phyloP scores from a whole-genome alignment of 768 basidiomycete genomes.

The Rhodocollybia butyracea region DNA sequence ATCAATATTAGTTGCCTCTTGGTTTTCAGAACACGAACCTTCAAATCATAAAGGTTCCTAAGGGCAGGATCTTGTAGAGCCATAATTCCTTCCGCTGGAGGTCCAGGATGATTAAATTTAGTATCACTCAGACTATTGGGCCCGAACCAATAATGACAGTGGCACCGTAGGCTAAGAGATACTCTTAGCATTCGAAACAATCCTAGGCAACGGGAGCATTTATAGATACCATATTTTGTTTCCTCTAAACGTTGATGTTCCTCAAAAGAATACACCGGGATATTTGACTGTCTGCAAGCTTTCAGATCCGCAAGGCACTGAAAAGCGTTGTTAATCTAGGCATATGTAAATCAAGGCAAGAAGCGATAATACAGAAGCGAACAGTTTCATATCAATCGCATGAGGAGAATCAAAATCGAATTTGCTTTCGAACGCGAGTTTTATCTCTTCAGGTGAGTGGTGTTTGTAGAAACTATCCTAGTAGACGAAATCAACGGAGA shows the following conservation, averaged over 20 bases:
- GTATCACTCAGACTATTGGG: neutral
- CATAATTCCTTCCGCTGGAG: slow-evolving; percentile 93
- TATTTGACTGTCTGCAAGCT: slow-evolving; percentile 76
- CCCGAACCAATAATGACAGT: slow-evolving; percentile 78
- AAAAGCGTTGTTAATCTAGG: neutral
- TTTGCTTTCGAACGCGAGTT: slow-evolving; percentile 75
- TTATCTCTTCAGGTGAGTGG: slow-evolving; percentile 75
- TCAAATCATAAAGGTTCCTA: slow-evolving; percentile 85
- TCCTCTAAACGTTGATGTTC: slow-evolving; percentile 81
- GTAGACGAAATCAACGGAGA: neutral
- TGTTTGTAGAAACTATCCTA: slow-evolving; percentile 94
- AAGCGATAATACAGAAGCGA: slow-evolving; percentile 57
- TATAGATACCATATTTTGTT: slow-evolving; percentile 55
- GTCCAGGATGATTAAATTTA: neutral
- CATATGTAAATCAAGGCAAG: neutral
- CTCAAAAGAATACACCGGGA: slow-evolving; percentile 92
- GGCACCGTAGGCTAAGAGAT: slow-evolving; percentile 67
- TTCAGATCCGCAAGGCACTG: slow-evolving; percentile 88
- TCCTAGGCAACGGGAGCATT: neutral
- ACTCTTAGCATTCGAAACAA: neutral
- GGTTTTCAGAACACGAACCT: slow-evolving; percentile 44
- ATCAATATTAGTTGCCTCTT: neutral
- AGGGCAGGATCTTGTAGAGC: slow-evolving; percentile 77
- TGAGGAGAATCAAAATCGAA: slow-evolving; percentile 92
- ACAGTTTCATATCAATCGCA: slow-evolving; percentile 87